Base-by-base conservation (phyloP, 306 rosid species). In the Castanospermum australe region DNA sequence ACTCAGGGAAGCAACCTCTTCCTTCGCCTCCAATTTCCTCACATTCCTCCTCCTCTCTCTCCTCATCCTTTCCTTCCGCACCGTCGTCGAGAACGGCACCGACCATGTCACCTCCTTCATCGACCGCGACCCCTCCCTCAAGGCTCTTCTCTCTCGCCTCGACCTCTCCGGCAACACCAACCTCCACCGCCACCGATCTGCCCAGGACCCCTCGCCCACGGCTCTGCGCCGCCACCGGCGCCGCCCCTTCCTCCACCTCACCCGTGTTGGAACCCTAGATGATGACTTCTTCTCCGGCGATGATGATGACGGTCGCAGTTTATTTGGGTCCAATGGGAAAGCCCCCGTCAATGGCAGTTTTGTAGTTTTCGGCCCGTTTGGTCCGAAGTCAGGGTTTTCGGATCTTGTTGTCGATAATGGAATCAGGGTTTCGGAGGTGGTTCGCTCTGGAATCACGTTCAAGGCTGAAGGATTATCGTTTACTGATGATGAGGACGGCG, bases 251-350 rank as follows among this genome's bases (percentile, higher is more conserved):
- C 93, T 96, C 1, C 98, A 93, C 63, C 98, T 93, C 64, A 89
- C 98, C 66, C 91, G 97, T 0, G 96, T 93, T 51, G 94, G 96
- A 70, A 91, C 98, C 87, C 90, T 96, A 38, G 98, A 91, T 14
- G 99, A 91, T 2, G 97, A 93, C 65, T 90, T 93, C 69, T 95
- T 95, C 88, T 90, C 98, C 62, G 96, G 93, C 2, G 99, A 90
- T 44, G 99, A 92, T 39, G 93, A 86, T 62, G 96, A 88, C 3
- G 92, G 88, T 2, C 90, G 95, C 22, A 51, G 77, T 52, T 87
- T 90, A 15, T 87, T 92, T 24, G 95, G 93, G 25, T 61, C 91
- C 15, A 79, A 76, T 38, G 78, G 82, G 5, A 85, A 86, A 47
- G 18, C 85, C 8, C 48, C 88, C 0, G 57, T 80, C n/a, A 93